Conservation (phyloP, 129 eudicot species). For the Chrysanthemum seticuspe region DNA sequence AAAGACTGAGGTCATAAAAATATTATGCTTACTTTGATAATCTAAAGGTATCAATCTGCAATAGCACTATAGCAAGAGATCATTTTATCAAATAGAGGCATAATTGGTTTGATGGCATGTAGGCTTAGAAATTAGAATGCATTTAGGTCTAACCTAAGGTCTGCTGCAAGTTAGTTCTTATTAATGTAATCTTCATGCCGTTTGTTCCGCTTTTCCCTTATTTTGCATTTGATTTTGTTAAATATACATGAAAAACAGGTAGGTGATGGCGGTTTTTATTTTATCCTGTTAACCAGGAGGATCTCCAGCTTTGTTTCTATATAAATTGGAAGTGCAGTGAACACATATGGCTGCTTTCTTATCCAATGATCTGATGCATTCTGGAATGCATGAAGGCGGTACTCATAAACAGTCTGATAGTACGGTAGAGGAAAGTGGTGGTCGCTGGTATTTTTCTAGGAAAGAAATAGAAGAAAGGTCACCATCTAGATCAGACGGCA, state of each 20-base stretch:
- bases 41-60: background rate
- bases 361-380: constrained; percentile 31
- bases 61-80: too few relatives aligned
- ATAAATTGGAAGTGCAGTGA: constrained; percentile 18
- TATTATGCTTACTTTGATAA: background rate
- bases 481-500: constrained; percentile 54
- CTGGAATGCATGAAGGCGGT: constrained; percentile 33
- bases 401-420: constrained; percentile 24
- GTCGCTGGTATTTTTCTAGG: constrained; percentile 61
- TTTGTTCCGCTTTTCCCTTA: background rate
- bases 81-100: background rate
- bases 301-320: constrained; percentile 12
- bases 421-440: constrained; percentile 33
- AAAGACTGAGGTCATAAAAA: background rate
- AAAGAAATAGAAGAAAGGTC: constrained; percentile 62
- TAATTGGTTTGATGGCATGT: background rate
- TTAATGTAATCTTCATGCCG: background rate
- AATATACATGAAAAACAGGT: constrained; percentile 23
- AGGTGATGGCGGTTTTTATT: constrained; percentile 31
- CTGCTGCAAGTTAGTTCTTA: constrained; percentile 9
- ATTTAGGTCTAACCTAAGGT: background rate
- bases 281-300: constrained; percentile 25
- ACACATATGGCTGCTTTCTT: constrained; percentile 32
- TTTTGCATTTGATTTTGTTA: constrained; percentile 17
- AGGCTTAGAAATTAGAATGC: background rate